These are phyloP conservation scores for Lumnitzera littorea DNA, from an alignment of 345 rosid genomes.

Conservation along the genomic window DNA sequence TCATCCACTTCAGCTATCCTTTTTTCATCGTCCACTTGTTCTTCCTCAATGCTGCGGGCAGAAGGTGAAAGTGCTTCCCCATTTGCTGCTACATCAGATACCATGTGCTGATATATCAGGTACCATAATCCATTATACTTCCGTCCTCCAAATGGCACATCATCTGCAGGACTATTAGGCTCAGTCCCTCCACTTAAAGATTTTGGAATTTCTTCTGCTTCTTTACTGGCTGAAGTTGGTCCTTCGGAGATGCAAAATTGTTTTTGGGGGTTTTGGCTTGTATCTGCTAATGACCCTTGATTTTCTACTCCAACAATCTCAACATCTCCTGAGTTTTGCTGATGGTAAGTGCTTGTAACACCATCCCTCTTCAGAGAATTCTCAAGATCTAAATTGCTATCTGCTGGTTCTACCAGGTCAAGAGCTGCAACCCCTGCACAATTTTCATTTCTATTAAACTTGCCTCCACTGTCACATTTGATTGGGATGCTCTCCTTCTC, in stretches of 20 bases:
- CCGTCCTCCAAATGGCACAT: constrained; percentile 32
- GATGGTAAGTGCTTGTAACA: constrained; percentile 5
- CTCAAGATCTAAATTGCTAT: neutral
- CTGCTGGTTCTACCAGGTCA: neutral
- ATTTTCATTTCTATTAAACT: constrained; percentile 8
- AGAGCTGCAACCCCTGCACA: neutral
- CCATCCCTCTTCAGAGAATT: constrained; percentile 2
- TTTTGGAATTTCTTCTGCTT: constrained; percentile 10
- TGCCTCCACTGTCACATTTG: neutral
- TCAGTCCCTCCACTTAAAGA: constrained; percentile 11
- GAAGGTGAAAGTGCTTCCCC: constrained; percentile 20
- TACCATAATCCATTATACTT: constrained; percentile 57
- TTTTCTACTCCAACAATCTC: constrained; percentile 10
- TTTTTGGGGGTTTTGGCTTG: neutral
- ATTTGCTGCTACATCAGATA: constrained; percentile 40
- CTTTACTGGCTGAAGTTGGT: constrained; percentile 11
- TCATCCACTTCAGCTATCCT: constrained; percentile 3
- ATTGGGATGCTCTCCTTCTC: neutral
- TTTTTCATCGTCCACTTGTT: constrained; percentile 13
- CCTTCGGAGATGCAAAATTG: constrained; percentile 1
- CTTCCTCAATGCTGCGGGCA: constrained; percentile 16
- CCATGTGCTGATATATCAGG: constrained; percentile 72
- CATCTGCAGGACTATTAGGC: constrained; percentile 9
- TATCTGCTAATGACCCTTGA: neutral
- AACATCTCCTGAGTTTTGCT: constrained; percentile 8